A percentile compares a stretch with the other conserved stretches of the same genome.
Evolutionary conservation across 495 filamentous ascomycete species (phyloP).

Genomic region (Hypoxylon trugodes): DNA sequence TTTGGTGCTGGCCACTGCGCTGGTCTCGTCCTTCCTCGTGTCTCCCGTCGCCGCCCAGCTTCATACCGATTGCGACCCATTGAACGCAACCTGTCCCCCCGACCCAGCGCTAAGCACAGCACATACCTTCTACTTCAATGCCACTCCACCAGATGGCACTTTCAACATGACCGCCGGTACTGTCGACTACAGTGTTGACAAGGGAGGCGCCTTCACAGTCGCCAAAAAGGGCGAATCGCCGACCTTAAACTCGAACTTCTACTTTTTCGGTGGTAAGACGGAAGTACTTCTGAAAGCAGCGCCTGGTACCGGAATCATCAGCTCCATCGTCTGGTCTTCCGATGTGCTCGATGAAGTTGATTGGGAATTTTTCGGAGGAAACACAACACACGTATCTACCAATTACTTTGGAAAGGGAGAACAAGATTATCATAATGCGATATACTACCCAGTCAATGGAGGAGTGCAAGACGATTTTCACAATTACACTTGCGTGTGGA

Average conservation of each 20-base stretch:
- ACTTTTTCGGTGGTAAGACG: conserved; percentile 79
- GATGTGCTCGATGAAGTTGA: conserved; percentile 92
- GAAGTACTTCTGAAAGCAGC: conserved; percentile 78
- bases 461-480: conserved; percentile 63
- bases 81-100: conserved; percentile 67
- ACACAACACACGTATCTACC: conserved; percentile 68
- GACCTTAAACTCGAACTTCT: conserved; percentile 75
- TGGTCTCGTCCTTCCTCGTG: conserved; percentile 52
- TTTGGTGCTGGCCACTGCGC: conserved; percentile 47
- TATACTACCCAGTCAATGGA: conserved; percentile 58
- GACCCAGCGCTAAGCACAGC: conserved; percentile 69
- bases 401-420: conserved; percentile 91
- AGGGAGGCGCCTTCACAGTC: conserved; percentile 77
- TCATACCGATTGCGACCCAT: conserved; percentile 72
- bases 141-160: conserved; percentile 60
- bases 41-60: conserved; percentile 64
- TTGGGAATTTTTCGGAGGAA: conserved; percentile 83
- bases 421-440: conserved; percentile 62
- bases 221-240: conserved; percentile 74
- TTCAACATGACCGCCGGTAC: conserved; percentile 70
- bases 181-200: conserved; percentile 60
- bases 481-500: conserved; percentile 90
- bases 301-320: conserved; percentile 77
- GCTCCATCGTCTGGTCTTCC: conserved; percentile 82
- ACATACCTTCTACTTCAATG: conserved; percentile 71